Evolutionary conservation across 78 protist species (phyloP), one percentile per base, ranked within the genome.

Genomic region (Protostelium mycophagum): DNA sequence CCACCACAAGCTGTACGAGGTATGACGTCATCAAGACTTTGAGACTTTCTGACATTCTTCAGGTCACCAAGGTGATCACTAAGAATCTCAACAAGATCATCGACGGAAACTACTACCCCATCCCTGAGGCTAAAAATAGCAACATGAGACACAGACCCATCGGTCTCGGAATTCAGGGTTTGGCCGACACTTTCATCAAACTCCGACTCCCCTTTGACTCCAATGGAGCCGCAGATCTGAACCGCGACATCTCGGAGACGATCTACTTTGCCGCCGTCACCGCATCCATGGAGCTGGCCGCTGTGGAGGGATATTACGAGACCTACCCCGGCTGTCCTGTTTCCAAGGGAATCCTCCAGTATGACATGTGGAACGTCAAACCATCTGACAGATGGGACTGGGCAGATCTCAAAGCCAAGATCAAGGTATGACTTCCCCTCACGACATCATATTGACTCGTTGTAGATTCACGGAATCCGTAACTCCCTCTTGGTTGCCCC

Each of bases 401-500:
- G 98, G 63, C 88, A 0, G 91, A 31, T 0, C 92, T 96, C 35
- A 90, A 89, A 35, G 92, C 36, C 25, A 37, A 84, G 16, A 87
- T 94, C 34, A 85, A 39, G 31, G 37, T 38, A 9, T 34, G 34
- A 5, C 73, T 51, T 16, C 5, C 16, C 73, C 73, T 16, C 16
- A 51, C 0, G 73, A 51, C 16, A 5, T 16, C 73, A 51, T 5
- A 25, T 5, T 16, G 5, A 16, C 83, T 84, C 28, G 9, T 51
- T 96, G 34, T 63, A 51, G 83, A 0, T 23, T 83, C 88, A 87
- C 91, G 99, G 99, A 86, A 1, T 98, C 28, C 97, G 99, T 89
- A 99, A 99, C 96, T 88, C 95, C 1, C 97, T 99, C 34, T 94
- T 99, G 34, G 92, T 99, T 1, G 99, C 99, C 16, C 99, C 99